Base-by-base conservation (phyloP, 352 stramenopile species). In the Phytophthora citrophthora region DNA sequence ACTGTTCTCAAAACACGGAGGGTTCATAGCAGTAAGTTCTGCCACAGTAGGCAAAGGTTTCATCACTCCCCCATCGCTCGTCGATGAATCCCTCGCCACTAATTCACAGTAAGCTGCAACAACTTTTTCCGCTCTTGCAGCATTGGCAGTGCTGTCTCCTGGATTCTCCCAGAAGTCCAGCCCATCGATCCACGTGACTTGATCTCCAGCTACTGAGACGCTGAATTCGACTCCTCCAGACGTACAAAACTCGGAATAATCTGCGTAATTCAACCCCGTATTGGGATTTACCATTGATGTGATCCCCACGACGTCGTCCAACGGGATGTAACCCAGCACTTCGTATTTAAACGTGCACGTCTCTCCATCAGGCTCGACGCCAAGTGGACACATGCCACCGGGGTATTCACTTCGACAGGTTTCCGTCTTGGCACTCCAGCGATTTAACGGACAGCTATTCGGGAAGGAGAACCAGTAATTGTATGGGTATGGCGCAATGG, bases 381-480 rank as follows among this genome's bases (percentile, higher is more conserved):
- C 82, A 5, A 77, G 23, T 9, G 72, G 36, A 24, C 82, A 91
- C 31, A 89, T 46, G 2, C 82, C 82, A 38, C 76, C 76, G 0
- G 67, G 34, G 50, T 81, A 77, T 15, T 76, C 44, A 1, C 32
- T 43, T 15, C 81, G 76, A 55, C 74, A 90, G 12, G 50, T 47
- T 1, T 51, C 57, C 0, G 73, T 88, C 67, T 89, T 93, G 27
- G 63, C 49, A 11, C 16, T 46, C 77, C 73, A 90, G 11, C 53
- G 51, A 34, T 65, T 48, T 34, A 70, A 61, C 7, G 77, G 79
- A 38, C 83, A 94, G 23, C 64, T 88, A 56, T 91, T 93, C 2
- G 85, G 85, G 72, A 88, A 94, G 10, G 87, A 95, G 62, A 86
- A 93, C 87, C 85, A 94, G 64, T 83, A 87, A 52, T 86, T 90